A percentile compares a stretch with the other conserved stretches of the same genome.
These are phyloP conservation scores for Leccinum huronense DNA, from an alignment of 1,284 basidiomycete genomes.

Conservation along the genomic window DNA sequence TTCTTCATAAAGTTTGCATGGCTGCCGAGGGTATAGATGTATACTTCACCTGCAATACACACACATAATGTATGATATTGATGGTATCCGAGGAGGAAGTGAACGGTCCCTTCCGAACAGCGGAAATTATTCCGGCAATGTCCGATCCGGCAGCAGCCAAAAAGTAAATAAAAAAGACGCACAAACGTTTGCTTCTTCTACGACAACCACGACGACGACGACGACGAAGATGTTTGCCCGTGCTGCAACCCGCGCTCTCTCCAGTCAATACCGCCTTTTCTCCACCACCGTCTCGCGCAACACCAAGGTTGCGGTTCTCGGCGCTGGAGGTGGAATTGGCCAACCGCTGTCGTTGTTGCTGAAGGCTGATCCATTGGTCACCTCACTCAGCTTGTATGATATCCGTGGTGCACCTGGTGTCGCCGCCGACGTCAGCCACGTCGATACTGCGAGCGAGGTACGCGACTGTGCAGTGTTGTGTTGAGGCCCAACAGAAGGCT, in stretches of 20 bases:
- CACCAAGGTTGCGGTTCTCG: slow-evolving; percentile 87
- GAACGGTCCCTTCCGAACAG: background rate
- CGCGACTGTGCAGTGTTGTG: slow-evolving; percentile 20
- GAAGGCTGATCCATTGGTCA: slow-evolving; percentile 83
- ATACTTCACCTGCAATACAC: background rate
- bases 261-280: slow-evolving; percentile 59
- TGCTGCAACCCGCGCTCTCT: slow-evolving; percentile 49
- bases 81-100: background rate
- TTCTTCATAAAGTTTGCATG: background rate
- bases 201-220: slow-evolving; percentile 15
- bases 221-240: slow-evolving; percentile 55
- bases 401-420: slow-evolving; percentile 92
- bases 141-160: background rate
- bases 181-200: background rate
- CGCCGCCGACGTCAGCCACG: slow-evolving; percentile 90
- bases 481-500: slow-evolving; percentile 5
- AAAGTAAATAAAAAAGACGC: background rate
- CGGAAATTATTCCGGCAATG: background rate
- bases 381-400: slow-evolving; percentile 81
- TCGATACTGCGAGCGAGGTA: slow-evolving; percentile 87
- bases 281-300: slow-evolving; percentile 72
- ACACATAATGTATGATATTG: background rate
- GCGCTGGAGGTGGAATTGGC: slow-evolving; percentile 91
- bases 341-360: slow-evolving; percentile 88
- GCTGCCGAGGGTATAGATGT: too few relatives aligned